Base-by-base conservation (phyloP, 495 filamentous ascomycete genomes). In the Penicillium manginii region DNA sequence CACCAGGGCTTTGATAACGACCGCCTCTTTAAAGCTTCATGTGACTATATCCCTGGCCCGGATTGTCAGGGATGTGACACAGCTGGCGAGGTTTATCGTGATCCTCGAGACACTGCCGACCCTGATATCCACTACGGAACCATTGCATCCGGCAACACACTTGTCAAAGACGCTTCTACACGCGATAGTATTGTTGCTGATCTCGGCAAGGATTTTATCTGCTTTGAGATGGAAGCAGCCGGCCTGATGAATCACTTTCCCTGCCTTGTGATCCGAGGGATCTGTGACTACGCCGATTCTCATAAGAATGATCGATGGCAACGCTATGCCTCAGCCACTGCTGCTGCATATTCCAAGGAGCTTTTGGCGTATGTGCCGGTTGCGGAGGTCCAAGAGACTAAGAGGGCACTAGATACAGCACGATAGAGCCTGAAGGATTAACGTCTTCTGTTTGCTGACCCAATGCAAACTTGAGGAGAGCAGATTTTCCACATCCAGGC, bases 221-320 rank as follows among this genome's bases (percentile, higher is more conserved):
- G 48, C 2, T 73, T 10, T 76, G 76, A 0, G 21, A 77, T 23
- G 73, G 68, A n/a, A n/a, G n/a, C n/a, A n/a, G n/a, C n/a, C n/a
- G n/a, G n/a, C n/a, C n/a, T n/a, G n/a, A n/a, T n/a, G 67, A 57
- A 72, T 45, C 40, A 64, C n/a, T 69, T 74, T 35, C 69, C 57
- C 19, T 75, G 70, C 53, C 57, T 75, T 35, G 70, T 75, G 12
- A 70, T 78, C 8, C 62, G 70, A 54, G 74, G 74, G 1, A 68
- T 76, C 17, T 72, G 68, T 43, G 70, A 78, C 52, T 78, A 77
- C 51, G 57, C 70, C 1, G 75, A 78, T 54, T 68, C 62, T 31
- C 70, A 72, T 42, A 78, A 74, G 58, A 73, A 74, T 39, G 46
- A 66, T 26, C 21, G 42, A 22, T 76, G 70, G 73, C 72, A 75